Evolutionary conservation across 2,329 filamentous ascomycete species (phyloP).

Genomic region (Epichloe coenophiala): DNA sequence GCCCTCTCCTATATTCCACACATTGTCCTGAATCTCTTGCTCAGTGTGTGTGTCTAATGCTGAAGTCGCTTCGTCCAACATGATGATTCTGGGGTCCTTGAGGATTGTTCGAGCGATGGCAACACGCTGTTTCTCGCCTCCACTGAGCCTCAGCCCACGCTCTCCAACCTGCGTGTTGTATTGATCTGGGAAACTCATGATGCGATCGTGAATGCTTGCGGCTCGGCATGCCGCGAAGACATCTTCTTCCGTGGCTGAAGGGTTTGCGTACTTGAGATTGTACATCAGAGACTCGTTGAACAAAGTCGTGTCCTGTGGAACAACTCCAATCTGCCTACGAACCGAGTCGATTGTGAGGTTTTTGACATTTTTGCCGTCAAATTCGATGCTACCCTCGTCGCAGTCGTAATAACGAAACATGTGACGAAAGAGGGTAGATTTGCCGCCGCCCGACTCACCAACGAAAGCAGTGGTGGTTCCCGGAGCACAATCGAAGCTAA

Average conservation of each 20-base stretch:
- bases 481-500: slow-evolving; percentile 74
- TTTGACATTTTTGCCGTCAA: slow-evolving; percentile 76
- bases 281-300: slow-evolving; percentile 96
- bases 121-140: slow-evolving; percentile 86
- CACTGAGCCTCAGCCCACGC: slow-evolving; percentile 72
- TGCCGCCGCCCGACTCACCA: slow-evolving; percentile 91
- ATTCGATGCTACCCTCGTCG: slow-evolving; percentile 61
- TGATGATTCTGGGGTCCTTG: slow-evolving; percentile 82
- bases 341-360: slow-evolving; percentile 90
- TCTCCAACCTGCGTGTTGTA: slow-evolving; percentile 88
- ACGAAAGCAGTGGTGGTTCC: slow-evolving; percentile 94
- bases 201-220: slow-evolving; percentile 86
- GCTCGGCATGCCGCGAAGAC: slow-evolving; percentile 71
- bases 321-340: slow-evolving; percentile 80
- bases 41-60: slow-evolving; percentile 86
- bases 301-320: slow-evolving; percentile 89
- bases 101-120: slow-evolving; percentile 88
- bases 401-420: slow-evolving; percentile 96
- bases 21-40: slow-evolving; percentile 79
- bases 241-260: slow-evolving; percentile 65
- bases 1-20: slow-evolving; percentile 68
- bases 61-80: slow-evolving; percentile 86
- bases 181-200: slow-evolving; percentile 73
- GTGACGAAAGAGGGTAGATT: slow-evolving; percentile 90
- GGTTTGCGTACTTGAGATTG: slow-evolving; percentile 82